Percentiles rank a stretch among this genome's conserved stretches.
These are phyloP conservation scores for Hsuehochloa calcarea DNA, from an alignment of 176 grass and related monocot genomes.

Conservation along the genomic window DNA sequence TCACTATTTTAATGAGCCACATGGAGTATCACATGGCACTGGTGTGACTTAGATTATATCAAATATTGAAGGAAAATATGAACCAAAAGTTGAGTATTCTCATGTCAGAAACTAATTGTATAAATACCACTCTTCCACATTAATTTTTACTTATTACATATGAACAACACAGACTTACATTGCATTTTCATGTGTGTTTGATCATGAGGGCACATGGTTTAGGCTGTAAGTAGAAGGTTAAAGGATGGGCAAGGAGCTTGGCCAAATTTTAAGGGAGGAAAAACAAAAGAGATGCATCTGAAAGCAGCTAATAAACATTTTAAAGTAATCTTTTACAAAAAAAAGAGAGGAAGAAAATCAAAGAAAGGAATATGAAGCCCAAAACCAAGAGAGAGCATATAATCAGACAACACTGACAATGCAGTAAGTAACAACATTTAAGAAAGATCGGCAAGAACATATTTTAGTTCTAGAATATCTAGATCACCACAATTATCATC, in stretches of 20 bases:
- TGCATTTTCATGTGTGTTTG: constrained; percentile 12
- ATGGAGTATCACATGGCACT: background rate
- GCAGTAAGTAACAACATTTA: constrained; percentile 15
- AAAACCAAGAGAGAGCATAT: constrained; percentile 3
- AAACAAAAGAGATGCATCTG: background rate
- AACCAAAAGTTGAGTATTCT: background rate
- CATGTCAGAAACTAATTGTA: constrained; percentile 3
- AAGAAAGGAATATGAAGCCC: constrained; percentile 24
- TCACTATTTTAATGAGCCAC: constrained; percentile 2
- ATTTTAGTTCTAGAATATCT: constrained; percentile 16
- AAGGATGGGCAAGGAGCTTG: background rate
- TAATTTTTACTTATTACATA: constrained; percentile 10
- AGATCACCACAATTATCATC: constrained; percentile 1
- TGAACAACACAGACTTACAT: background rate
- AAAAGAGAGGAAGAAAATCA: background rate
- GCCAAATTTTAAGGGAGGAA: constrained; percentile 1
- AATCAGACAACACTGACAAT: background rate
- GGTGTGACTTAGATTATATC: background rate
- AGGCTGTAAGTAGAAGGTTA: constrained; percentile 7
- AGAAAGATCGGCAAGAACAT: background rate
- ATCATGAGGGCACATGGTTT: background rate
- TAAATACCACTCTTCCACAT: background rate
- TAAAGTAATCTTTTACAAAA: background rate
- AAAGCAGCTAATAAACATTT: background rate
- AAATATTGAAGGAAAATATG: constrained; percentile 20